Conservation (phyloP, 1,139 yeast genomes). For the Pichia sp. region DNA sequence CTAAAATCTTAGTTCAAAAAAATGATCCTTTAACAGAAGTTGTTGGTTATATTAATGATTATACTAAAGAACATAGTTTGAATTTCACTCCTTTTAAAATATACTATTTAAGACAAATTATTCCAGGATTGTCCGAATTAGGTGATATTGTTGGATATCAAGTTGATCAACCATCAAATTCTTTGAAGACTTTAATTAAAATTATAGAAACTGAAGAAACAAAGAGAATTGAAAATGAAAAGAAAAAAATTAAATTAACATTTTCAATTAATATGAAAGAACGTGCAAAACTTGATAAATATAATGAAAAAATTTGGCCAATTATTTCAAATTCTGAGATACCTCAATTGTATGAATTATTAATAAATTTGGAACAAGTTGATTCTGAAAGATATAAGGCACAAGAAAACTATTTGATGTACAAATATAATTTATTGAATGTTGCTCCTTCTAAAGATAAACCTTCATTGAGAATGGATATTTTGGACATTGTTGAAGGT, state of each 20-base stretch:
- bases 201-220: slow-evolving; percentile 40
- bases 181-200: slow-evolving; percentile 45
- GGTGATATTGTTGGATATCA: slow-evolving; percentile 50
- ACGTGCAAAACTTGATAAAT: slow-evolving; percentile 21
- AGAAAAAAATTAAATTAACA: slow-evolving; percentile 37
- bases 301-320: slow-evolving; percentile 45
- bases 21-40: slow-evolving; percentile 40
- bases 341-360: slow-evolving; percentile 45
- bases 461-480: slow-evolving; percentile 32
- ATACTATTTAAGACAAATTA: slow-evolving; percentile 43
- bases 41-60: slow-evolving; percentile 40
- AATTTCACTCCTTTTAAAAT: slow-evolving; percentile 28
- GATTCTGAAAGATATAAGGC: slow-evolving; percentile 55
- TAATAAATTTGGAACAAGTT: slow-evolving; percentile 57
- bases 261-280: slow-evolving; percentile 36
- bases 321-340: slow-evolving; percentile 46
- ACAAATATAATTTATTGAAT: slow-evolving; percentile 48
- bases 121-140: slow-evolving; percentile 55
- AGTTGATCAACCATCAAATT: slow-evolving; percentile 46
- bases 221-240: slow-evolving; percentile 28
- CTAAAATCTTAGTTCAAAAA: slow-evolving; percentile 33
- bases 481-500: slow-evolving; percentile 59
- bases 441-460: slow-evolving; percentile 42
- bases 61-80: slow-evolving; percentile 21
- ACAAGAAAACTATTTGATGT: slow-evolving; percentile 56